A percentile compares a stretch with the other conserved stretches of the same genome.
phyloP scores from a whole-genome alignment of 176 grass and related monocot genomes.

The Ensete glaucum region DNA sequence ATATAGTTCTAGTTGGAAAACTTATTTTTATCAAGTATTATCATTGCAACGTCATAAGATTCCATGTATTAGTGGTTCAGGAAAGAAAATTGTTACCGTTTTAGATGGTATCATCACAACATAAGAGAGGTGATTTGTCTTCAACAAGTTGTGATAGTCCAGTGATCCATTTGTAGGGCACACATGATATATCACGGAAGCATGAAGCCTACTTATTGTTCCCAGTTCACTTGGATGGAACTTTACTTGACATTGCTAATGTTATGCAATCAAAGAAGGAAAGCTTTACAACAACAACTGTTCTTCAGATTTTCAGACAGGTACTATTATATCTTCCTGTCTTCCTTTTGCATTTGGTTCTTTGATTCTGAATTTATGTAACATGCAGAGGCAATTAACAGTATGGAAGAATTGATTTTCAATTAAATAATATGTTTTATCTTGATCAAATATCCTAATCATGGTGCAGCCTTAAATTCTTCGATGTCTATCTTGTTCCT shows the following conservation, averaged over 20 bases:
- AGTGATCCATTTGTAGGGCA: slow-evolving; percentile 33
- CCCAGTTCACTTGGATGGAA: slow-evolving; percentile 88
- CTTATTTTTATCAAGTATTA: background rate
- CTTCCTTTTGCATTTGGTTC: background rate
- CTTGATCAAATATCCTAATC: too few species aligned
- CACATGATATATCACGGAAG: slow-evolving; percentile 57
- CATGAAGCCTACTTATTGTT: slow-evolving; percentile 87
- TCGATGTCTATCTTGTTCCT: too few species aligned
- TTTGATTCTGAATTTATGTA: background rate
- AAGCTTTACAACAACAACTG: slow-evolving; percentile 42
- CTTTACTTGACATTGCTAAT: slow-evolving; percentile 51
- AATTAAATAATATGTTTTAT: too few species aligned
- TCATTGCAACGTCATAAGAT: background rate
- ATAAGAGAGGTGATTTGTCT: background rate
- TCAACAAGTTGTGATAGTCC: background rate
- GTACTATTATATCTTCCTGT: slow-evolving; percentile 21
- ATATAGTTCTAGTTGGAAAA: background rate
- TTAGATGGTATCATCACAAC: background rate
- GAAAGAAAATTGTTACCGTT: background rate
- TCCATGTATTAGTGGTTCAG: background rate
- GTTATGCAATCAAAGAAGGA: slow-evolving; percentile 67
- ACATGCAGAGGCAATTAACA: too few species aligned
- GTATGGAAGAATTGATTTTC: too few species aligned
- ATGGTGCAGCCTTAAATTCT: too few species aligned
- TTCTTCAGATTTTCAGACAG: slow-evolving; percentile 91